phyloP scores from a whole-genome alignment of 495 filamentous ascomycete genomes.

The Xylaria acuta region DNA sequence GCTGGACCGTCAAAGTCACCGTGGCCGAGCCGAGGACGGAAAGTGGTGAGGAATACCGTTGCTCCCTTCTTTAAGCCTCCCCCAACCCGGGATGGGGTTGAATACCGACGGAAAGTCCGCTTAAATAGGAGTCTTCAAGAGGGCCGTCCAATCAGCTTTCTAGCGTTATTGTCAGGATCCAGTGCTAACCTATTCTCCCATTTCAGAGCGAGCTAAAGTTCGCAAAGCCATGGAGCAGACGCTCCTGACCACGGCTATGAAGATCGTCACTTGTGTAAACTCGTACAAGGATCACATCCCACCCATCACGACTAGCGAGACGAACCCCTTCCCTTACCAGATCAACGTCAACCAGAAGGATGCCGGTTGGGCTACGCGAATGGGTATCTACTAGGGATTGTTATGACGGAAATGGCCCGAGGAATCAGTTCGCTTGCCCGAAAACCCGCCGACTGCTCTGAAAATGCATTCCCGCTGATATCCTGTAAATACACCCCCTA shows the following conservation, averaged over 20 bases:
- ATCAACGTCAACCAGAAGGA: slow-evolving; percentile 82
- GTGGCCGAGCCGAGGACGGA: slow-evolving; percentile 88
- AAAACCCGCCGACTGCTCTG: neutral
- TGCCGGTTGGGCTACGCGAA: slow-evolving; percentile 79
- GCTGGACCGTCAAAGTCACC: slow-evolving; percentile 90
- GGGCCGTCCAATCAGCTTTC: neutral
- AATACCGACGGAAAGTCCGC: neutral
- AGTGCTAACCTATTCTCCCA: slow-evolving; percentile 17
- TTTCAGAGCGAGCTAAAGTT: slow-evolving; percentile 80
- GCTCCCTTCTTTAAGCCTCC: neutral
- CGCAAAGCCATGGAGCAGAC: slow-evolving; percentile 86
- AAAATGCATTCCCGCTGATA: slow-evolving; percentile 6
- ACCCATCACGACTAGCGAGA: slow-evolving; percentile 90
- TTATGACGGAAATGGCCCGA: neutral
- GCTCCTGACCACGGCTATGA: slow-evolving; percentile 83
- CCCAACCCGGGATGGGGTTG: neutral
- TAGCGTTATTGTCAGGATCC: neutral
- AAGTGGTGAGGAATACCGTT: slow-evolving; percentile 63
- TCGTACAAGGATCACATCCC: slow-evolving; percentile 94
- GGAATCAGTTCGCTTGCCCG: slow-evolving; percentile 3
- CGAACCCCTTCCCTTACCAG: slow-evolving; percentile 94
- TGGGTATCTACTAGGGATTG: slow-evolving; percentile 70
- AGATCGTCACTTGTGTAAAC: slow-evolving; percentile 85
- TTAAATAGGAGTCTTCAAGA: neutral
- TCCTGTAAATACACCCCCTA: slow-evolving; percentile 12